A percentile compares a stretch with the other conserved stretches of the same genome.
phyloP scores from a whole-genome alignment of 2,329 filamentous ascomycete genomes.

The Exophiala sp. region DNA sequence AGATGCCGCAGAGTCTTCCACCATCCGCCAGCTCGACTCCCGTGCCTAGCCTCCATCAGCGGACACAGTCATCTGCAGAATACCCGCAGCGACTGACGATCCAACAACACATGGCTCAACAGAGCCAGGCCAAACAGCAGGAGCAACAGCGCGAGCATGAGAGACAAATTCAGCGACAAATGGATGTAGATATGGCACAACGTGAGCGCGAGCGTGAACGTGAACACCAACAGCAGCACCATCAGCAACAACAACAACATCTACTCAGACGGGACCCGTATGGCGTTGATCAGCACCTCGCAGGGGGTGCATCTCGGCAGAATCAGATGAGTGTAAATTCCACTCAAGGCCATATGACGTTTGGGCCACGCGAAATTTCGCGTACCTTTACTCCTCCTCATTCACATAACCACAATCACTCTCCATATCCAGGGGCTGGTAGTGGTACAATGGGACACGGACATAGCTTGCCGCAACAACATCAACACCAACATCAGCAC shows the following conservation, averaged over 20 bases:
- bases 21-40: constrained; percentile 27
- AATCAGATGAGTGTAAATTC: constrained; percentile 13
- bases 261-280: constrained; percentile 18
- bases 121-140: constrained; percentile 23
- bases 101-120: constrained; percentile 26
- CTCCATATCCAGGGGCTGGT: constrained; percentile 9
- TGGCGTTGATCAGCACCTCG: constrained; percentile 14
- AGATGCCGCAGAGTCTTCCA: constrained; percentile 16
- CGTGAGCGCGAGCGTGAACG: constrained; percentile 25
- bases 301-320: constrained; percentile 9
- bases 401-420: constrained; percentile 8
- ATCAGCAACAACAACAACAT: constrained; percentile 23
- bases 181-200: constrained; percentile 16
- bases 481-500: constrained; percentile 6
- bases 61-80: constrained; percentile 18
- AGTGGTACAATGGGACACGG: constrained; percentile 2
- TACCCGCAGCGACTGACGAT: constrained; percentile 23
- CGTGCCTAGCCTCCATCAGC: constrained; percentile 25
- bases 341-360: constrained; percentile 18
- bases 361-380: constrained; percentile 19
- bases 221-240: constrained; percentile 18
- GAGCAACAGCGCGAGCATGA: constrained; percentile 24
- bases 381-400: constrained; percentile 23
- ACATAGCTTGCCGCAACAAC: constrained; percentile 9
- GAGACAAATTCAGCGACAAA: constrained; percentile 18